Evolutionary conservation across 352 stramenopile species (phyloP), one percentile per base, ranked within the genome.

Genomic region (Phytophthora pinifolia): DNA sequence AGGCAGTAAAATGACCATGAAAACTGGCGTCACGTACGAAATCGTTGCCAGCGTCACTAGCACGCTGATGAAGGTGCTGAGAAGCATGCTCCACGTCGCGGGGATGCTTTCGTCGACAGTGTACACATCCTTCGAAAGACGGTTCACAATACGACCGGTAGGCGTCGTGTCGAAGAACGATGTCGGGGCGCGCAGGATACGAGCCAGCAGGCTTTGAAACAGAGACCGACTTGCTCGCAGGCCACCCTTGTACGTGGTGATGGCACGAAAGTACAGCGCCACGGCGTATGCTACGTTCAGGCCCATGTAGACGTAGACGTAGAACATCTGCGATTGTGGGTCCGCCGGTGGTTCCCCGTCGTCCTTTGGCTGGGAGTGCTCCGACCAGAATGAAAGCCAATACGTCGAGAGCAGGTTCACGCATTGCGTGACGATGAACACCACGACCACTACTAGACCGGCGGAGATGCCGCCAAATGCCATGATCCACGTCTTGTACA

Each of bases 91-190:
- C 70, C 79, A 89, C 2, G 76, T 88, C 6, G 70, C 71, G 30
- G 83, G 76, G 37, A 94, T 81, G 39, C 72, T 79, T 49, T 84
- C 72, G 47, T 94, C 83, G 13, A 92, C 72, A 18, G 80, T 86
- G 65, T 91, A 86, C 12, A 92, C 57, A 20, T 94, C 85, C 41
- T 89, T 89, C 5, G 77, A 89, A 33, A 94, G 51, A 18, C 83
- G 73, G 39, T 93, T 92, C 10, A 93, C 66, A 47, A 94, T 88
- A 18, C 80, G 83, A 33, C 83, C 83, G 7, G 82, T 72, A 1
- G 86, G 82, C 2, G 80, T 96, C 29, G 83, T 85, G 72, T 96
- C 82, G 54, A 93, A 96, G 65, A 95, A 94, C 3, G 76, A 76
- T 20, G 59, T 86, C 2, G 86, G 62, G 80, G 83, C 63, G 46